Percentiles rank a stretch among this genome's conserved stretches.
These are phyloP conservation scores for Chytridium lagenaria DNA, from an alignment of 371 early-diverging fungal species.

Conservation along the genomic window DNA sequence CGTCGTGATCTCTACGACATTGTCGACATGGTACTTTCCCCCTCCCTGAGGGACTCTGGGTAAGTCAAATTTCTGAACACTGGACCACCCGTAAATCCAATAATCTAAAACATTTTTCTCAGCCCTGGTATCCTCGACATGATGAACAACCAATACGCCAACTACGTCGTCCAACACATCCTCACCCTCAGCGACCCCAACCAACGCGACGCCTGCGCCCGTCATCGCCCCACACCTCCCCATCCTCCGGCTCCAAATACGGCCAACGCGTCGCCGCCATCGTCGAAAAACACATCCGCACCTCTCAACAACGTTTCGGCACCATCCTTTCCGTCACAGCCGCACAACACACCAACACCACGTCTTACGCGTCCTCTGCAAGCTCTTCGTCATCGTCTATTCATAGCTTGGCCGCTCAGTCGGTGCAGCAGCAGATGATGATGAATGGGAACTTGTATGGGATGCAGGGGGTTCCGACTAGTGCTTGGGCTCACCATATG, in stretches of 20 bases:
- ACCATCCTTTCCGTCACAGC: slow-evolving; percentile 29
- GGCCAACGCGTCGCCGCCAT: slow-evolving; percentile 81
- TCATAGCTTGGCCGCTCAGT: neutral
- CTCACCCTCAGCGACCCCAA: slow-evolving; percentile 65
- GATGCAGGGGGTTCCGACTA: neutral
- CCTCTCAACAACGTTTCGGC: slow-evolving; percentile 48
- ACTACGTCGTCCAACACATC: slow-evolving; percentile 77
- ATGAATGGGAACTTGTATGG: neutral
- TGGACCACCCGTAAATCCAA: too few relatives aligned
- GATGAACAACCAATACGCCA: slow-evolving; percentile 75
- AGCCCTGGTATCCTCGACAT: slow-evolving; percentile 55
- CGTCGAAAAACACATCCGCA: slow-evolving; percentile 64
- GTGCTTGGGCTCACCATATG: slow-evolving; percentile 10
- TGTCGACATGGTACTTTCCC: slow-evolving; percentile 47
- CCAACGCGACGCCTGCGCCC: slow-evolving; percentile 67
- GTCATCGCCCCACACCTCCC: slow-evolving; percentile 70
- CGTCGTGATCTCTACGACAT: slow-evolving; percentile 49
- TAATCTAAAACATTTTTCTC: slow-evolving; percentile 14
- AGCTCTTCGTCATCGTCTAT: neutral
- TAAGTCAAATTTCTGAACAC: too few relatives aligned
- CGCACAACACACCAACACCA: slow-evolving; percentile 12
- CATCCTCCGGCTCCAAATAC: slow-evolving; percentile 75
- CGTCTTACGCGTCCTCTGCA: neutral
- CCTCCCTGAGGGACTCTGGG: slow-evolving; percentile 41
- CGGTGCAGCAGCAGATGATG: neutral